These are phyloP conservation scores for Wickerhamiella kurtzmanii DNA, from an alignment of 805 yeast genomes.

Conservation along the genomic window DNA sequence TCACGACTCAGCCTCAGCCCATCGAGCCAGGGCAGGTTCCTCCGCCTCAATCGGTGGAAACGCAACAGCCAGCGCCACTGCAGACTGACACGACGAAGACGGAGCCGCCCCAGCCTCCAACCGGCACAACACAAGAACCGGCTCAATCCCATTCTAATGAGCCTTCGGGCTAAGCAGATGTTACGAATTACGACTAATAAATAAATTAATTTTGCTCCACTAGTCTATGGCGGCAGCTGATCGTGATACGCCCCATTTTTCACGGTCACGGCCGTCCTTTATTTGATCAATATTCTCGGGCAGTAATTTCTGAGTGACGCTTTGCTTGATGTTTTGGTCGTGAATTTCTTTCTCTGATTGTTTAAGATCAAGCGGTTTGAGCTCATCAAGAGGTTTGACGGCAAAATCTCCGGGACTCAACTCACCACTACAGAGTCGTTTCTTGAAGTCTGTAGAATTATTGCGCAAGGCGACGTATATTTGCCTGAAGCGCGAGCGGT, in stretches of 20 bases:
- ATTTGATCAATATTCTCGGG: slow-evolving; percentile 25
- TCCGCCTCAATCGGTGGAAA: too few species aligned
- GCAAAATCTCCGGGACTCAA: slow-evolving; percentile 23
- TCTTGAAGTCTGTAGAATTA: slow-evolving; percentile 17
- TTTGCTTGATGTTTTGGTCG: slow-evolving; percentile 19
- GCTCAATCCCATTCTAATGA: too few species aligned
- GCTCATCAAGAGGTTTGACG: slow-evolving; percentile 21
- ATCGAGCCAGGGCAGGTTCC: too few species aligned
- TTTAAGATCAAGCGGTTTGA: slow-evolving; percentile 20
- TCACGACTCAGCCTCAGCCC: too few species aligned
- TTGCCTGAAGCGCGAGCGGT: slow-evolving; percentile 22
- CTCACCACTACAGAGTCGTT: slow-evolving; percentile 18
- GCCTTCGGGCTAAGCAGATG: too few species aligned
- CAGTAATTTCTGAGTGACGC: slow-evolving; percentile 21
- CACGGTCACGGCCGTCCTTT: slow-evolving; percentile 31
- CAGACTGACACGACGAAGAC: too few species aligned
- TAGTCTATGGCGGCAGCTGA: slow-evolving; percentile 31
- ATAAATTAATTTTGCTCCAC: slow-evolving; percentile 1
- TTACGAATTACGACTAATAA: neutral
- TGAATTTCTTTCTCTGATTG: slow-evolving; percentile 19
- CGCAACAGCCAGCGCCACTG: too few species aligned
- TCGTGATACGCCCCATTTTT: slow-evolving; percentile 30
- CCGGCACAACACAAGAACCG: too few species aligned
- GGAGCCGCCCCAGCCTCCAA: too few species aligned
- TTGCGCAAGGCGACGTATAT: slow-evolving; percentile 21